These are phyloP conservation scores for Ogataea pignaliae DNA, from an alignment of 805 yeast genomes.

Conservation along the genomic window DNA sequence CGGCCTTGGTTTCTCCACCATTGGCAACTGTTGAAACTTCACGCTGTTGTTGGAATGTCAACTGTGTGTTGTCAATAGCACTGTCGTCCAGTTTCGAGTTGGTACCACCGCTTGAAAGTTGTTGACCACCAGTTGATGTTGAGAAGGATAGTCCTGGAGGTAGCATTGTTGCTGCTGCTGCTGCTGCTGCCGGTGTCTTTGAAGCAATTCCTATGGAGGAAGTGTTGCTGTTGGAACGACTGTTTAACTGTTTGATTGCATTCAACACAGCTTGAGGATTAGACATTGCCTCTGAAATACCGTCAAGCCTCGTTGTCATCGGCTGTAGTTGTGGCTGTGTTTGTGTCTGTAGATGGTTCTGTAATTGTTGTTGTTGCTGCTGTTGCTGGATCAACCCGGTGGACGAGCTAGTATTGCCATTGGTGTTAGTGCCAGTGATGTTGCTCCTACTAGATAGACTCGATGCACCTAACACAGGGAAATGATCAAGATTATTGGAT, in stretches of 20 bases:
- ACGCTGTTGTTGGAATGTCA: no score
- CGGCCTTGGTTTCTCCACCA: no score
- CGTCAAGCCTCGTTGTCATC: slow-evolving; percentile 13
- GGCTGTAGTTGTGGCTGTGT: slow-evolving; percentile 7
- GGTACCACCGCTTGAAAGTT: background rate
- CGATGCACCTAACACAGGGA: slow-evolving; percentile 24
- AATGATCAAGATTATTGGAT: slow-evolving; percentile 18
- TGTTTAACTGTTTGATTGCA: slow-evolving; percentile 20
- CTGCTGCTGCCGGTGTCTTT: slow-evolving; percentile 3
- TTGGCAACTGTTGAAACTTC: no score
- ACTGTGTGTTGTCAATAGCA: no score
- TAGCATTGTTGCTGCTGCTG: slow-evolving; percentile 2
- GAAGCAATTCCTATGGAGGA: background rate
- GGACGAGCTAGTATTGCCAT: background rate
- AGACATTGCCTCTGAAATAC: slow-evolving; percentile 3
- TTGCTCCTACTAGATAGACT: background rate
- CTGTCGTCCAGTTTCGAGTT: background rate
- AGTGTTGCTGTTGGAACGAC: slow-evolving; percentile 1
- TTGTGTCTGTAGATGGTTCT: slow-evolving; percentile 3
- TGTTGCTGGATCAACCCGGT: background rate
- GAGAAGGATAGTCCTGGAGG: slow-evolving; percentile 10
- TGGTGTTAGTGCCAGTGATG: slow-evolving; percentile 1
- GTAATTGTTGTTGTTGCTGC: slow-evolving; percentile 1
- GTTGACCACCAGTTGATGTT: background rate
- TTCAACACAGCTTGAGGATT: slow-evolving; percentile 24